These are phyloP conservation scores for Curvularia eragrostidis DNA, from an alignment of 2,329 filamentous ascomycete species.

Conservation along the genomic window DNA sequence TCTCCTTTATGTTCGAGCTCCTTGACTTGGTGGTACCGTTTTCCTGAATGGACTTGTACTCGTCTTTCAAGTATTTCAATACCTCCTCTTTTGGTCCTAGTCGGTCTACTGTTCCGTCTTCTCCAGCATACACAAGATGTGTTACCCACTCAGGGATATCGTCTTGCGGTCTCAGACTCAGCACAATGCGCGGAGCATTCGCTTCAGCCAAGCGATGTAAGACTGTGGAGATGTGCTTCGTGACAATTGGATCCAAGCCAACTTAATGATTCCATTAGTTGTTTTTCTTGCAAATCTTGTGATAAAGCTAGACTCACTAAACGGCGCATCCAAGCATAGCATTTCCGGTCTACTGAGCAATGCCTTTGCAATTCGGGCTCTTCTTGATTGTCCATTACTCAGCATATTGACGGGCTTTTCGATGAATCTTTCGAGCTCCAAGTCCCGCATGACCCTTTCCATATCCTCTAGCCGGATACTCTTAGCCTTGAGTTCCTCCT, in stretches of 20 bases:
- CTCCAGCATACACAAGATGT: constrained; percentile 75
- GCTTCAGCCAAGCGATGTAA: constrained; percentile 71
- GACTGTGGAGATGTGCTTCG: constrained; percentile 73
- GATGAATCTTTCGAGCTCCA: constrained; percentile 72
- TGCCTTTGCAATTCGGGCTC: constrained; percentile 87
- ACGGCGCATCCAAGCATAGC: constrained; percentile 83
- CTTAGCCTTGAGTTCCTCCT: constrained; percentile 55
- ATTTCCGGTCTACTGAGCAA: constrained; percentile 80
- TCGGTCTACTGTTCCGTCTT: constrained; percentile 68
- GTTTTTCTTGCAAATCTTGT: background rate
- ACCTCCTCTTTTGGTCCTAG: constrained; percentile 72
- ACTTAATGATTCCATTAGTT: constrained; percentile 53
- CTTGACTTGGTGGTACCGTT: constrained; percentile 4
- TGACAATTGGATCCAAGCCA: constrained; percentile 88
- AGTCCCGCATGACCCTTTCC: constrained; percentile 68
- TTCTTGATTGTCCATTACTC: constrained; percentile 89
- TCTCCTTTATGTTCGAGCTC: constrained; percentile 30
- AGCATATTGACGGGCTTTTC: constrained; percentile 86
- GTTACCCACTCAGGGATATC: constrained; percentile 89
- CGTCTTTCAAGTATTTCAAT: constrained; percentile 53
- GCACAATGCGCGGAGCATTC: constrained; percentile 72
- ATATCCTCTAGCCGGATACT: constrained; percentile 59
- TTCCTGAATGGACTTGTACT: constrained; percentile 35
- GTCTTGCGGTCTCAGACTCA: constrained; percentile 85
- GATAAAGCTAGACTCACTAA: constrained; percentile 60